These are phyloP conservation scores for Podila horticola DNA, from an alignment of 192 early-diverging fungal species.

Conservation along the genomic window DNA sequence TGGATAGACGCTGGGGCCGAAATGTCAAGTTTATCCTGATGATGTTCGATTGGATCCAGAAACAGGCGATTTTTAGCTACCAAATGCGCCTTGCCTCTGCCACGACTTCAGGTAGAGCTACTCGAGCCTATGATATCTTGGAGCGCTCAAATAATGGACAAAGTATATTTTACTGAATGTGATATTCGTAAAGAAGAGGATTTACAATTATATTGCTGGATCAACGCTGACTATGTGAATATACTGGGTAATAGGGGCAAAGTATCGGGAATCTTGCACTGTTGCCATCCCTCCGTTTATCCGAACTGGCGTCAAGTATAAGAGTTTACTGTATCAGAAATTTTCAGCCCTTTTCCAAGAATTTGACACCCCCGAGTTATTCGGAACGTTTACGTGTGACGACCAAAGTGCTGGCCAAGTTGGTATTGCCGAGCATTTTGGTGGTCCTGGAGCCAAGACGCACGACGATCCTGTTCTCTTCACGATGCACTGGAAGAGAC, in stretches of 20 bases:
- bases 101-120: slow-evolving; percentile 20
- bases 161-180: slow-evolving; percentile 3
- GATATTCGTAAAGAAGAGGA: background rate
- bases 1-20: slow-evolving; percentile 21
- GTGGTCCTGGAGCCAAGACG: slow-evolving; percentile 10
- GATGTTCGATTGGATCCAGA: slow-evolving; percentile 35
- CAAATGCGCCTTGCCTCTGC: slow-evolving; percentile 7
- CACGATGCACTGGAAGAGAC: slow-evolving; percentile 38
- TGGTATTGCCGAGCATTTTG: slow-evolving; percentile 24
- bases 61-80: slow-evolving; percentile 13
- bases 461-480: slow-evolving; percentile 34
- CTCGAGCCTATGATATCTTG: slow-evolving; percentile 20
- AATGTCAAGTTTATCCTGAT: slow-evolving; percentile 30
- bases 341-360: slow-evolving; percentile 26
- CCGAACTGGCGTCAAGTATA: slow-evolving; percentile 26
- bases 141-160: background rate
- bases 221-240: background rate
- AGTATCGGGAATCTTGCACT: slow-evolving; percentile 24
- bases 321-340: slow-evolving; percentile 15
- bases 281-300: slow-evolving; percentile 27
- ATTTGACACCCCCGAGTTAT: slow-evolving; percentile 13
- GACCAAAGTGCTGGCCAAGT: slow-evolving; percentile 19
- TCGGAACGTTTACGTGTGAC: slow-evolving; percentile 24
- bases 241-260: slow-evolving; percentile 2
- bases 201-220: background rate